Conservation (phyloP, 257 asterid genomes). For the Penstemon davidsonii region DNA sequence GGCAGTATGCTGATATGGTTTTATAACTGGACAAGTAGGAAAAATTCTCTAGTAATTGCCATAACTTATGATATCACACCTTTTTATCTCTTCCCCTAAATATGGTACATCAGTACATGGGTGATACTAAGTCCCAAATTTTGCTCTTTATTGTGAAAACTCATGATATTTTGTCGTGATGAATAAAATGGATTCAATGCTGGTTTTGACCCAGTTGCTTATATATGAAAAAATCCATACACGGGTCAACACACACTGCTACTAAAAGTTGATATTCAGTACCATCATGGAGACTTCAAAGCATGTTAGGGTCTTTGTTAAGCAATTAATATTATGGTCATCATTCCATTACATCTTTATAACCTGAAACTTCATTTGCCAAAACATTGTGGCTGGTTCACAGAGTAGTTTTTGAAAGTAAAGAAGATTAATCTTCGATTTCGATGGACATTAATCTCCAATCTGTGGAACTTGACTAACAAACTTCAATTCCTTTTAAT, state of each 20-base stretch:
- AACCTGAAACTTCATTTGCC: conserved; percentile 8
- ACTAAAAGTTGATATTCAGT: not conserved
- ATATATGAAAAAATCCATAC: not conserved
- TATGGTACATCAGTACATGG: not conserved
- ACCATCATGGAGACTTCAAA: not conserved
- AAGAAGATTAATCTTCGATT: not conserved
- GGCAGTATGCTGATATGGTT: not conserved
- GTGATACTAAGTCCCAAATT: not conserved
- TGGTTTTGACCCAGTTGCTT: not conserved
- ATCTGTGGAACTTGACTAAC: conserved; percentile 5
- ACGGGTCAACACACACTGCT: not conserved
- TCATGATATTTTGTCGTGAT: not conserved
- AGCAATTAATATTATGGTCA: not conserved
- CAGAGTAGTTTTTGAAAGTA: not conserved
- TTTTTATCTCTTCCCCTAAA: not conserved
- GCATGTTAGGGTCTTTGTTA: conserved; percentile 18
- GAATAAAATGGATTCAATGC: not conserved
- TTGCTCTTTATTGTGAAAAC: not conserved
- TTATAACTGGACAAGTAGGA: not conserved
- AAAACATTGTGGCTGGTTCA: not conserved
- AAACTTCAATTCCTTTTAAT: not conserved
- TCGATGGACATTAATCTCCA: conserved; percentile 8
- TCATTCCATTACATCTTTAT: conserved; percentile 5
- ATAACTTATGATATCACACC: not conserved
- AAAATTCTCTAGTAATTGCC: not conserved